Evolutionary conservation across 352 stramenopile genomes (phyloP).

Genomic region (Phytophthora brassicae): DNA sequence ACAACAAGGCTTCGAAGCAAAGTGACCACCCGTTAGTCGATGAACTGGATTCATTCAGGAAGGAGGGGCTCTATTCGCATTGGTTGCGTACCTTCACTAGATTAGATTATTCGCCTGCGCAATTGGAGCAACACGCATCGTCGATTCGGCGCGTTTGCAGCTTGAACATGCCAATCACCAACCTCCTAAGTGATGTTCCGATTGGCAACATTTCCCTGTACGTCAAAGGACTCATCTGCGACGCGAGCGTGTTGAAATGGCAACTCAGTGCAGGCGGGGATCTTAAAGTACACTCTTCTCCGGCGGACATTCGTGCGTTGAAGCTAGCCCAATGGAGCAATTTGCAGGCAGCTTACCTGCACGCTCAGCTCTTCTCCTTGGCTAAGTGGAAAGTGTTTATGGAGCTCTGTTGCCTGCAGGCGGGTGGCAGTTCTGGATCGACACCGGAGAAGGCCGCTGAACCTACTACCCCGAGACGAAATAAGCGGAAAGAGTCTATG

Average conservation of each 20-base stretch:
- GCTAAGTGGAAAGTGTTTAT: slow-evolving; percentile 72
- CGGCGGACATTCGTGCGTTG: slow-evolving; percentile 34
- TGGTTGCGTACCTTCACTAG: slow-evolving; percentile 70
- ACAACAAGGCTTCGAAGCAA: slow-evolving; percentile 39
- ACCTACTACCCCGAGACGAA: slow-evolving; percentile 4
- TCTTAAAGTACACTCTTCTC: slow-evolving; percentile 24
- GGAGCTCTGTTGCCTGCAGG: slow-evolving; percentile 62
- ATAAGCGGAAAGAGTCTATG: slow-evolving; percentile 76
- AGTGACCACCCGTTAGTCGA: slow-evolving; percentile 41
- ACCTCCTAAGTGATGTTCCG: slow-evolving; percentile 19
- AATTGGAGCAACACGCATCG: slow-evolving; percentile 24
- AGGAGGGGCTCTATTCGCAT: slow-evolving; percentile 65
- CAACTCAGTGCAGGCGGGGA: slow-evolving; percentile 31
- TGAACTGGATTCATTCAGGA: slow-evolving; percentile 61
- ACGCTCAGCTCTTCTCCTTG: slow-evolving; percentile 56
- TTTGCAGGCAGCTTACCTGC: slow-evolving; percentile 50
- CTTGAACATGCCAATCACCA: slow-evolving; percentile 2
- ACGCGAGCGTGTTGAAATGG: slow-evolving; percentile 32
- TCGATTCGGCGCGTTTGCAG: slow-evolving; percentile 26
- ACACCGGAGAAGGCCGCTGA: slow-evolving; percentile 8
- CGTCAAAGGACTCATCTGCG: slow-evolving; percentile 33
- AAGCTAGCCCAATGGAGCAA: slow-evolving; percentile 57
- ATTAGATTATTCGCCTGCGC: slow-evolving; percentile 49
- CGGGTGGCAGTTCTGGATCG: slow-evolving; percentile 7
- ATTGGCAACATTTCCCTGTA: slow-evolving; percentile 26